Conservation (phyloP, 441 rosid species). For the Croton laevigatus region DNA sequence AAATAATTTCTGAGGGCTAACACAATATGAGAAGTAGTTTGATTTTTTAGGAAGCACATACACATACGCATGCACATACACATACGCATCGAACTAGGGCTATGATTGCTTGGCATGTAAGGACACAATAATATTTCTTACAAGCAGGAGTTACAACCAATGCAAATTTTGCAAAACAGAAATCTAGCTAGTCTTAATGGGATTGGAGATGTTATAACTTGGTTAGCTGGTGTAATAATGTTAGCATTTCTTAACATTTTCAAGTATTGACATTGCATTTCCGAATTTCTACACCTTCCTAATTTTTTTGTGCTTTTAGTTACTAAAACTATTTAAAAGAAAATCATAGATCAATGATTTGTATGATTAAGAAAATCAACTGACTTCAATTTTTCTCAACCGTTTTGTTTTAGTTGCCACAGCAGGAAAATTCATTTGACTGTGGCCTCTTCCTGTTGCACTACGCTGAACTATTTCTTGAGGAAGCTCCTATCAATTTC, state of each 20-base stretch:
- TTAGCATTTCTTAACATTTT: not conserved
- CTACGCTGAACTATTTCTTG: constrained; percentile 64
- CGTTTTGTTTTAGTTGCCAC: constrained; percentile 62
- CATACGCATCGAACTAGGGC: too few relatives aligned
- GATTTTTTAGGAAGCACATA: not conserved
- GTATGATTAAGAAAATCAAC: not conserved
- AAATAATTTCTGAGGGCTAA: not conserved
- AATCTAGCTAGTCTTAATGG: not conserved
- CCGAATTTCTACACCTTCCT: not conserved
- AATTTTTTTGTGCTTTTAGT: not conserved
- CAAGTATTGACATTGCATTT: not conserved
- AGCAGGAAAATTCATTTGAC: constrained; percentile 78
- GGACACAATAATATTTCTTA: not conserved
- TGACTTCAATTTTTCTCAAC: constrained; percentile 12
- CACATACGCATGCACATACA: not conserved
- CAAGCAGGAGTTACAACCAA: not conserved
- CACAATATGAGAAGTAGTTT: not conserved
- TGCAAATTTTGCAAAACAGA: not conserved
- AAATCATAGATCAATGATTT: not conserved
- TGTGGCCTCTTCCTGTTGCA: constrained; percentile 90
- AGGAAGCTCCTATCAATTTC: constrained; percentile 58
- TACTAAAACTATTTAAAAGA: not conserved
- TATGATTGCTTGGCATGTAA: not conserved
- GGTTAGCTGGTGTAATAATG: not conserved
- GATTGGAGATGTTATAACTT: not conserved